These are phyloP conservation scores for Phytopythium aichiense DNA, from an alignment of 352 stramenopile species.

Conservation along the genomic window DNA sequence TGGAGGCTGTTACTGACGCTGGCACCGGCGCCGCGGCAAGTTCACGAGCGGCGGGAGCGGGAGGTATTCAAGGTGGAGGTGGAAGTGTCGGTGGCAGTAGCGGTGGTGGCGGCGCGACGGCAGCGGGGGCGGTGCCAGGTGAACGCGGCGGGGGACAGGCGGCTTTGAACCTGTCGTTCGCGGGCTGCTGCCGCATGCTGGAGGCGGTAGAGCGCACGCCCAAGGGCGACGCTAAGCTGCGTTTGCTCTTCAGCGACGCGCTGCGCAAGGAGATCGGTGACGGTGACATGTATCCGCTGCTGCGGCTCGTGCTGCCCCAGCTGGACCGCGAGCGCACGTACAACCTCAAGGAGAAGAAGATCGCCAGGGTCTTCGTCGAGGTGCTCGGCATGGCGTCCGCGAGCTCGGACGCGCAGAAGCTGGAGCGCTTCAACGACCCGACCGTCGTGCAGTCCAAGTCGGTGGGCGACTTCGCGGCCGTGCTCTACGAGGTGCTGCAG, in stretches of 20 bases:
- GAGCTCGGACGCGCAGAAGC: constrained; percentile 68
- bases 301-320: constrained; percentile 72
- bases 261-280: constrained; percentile 49
- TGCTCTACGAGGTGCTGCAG: constrained; percentile 70
- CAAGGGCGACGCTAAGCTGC: constrained; percentile 72
- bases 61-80: too few species aligned
- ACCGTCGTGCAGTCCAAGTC: constrained; percentile 75
- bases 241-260: constrained; percentile 67
- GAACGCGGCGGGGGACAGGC: constrained; percentile 5
- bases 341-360: constrained; percentile 87
- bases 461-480: constrained; percentile 78
- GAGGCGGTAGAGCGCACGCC: constrained; percentile 63
- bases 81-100: too few species aligned
- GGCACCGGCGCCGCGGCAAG: too few species aligned
- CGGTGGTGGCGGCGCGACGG: too few species aligned
- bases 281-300: constrained; percentile 65
- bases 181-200: constrained; percentile 65
- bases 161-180: constrained; percentile 56
- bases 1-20: too few species aligned
- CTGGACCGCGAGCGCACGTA: constrained; percentile 84
- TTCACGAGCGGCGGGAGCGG: too few species aligned
- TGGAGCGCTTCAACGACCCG: constrained; percentile 82
- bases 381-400: constrained; percentile 59
- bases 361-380: constrained; percentile 74
- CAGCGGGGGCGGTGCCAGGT: not conserved